Conservation (phyloP, 306 rosid species). For the Mucuna pruriens region DNA sequence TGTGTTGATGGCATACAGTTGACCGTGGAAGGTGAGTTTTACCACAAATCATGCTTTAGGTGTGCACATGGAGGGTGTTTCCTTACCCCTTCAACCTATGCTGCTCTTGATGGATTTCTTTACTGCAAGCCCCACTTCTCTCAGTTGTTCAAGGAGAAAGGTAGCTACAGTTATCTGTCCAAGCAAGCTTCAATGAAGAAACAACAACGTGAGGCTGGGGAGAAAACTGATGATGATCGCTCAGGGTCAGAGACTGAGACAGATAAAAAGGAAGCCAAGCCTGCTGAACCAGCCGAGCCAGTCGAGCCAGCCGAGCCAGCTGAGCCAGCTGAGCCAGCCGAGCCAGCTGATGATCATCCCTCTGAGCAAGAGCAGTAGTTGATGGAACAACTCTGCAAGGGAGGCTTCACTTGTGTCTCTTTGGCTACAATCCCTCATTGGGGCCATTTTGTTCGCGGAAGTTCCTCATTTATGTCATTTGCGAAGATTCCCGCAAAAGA, state of each 20-base stretch:
- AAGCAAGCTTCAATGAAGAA: constrained; percentile 66
- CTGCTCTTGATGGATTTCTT: constrained; percentile 74
- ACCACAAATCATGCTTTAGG: constrained; percentile 78
- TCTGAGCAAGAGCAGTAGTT: background rate
- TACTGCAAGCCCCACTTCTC: constrained; percentile 86
- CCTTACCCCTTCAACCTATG: constrained; percentile 65
- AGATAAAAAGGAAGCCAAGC: background rate
- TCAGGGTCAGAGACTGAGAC: background rate
- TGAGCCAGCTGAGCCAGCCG: too few relatives aligned
- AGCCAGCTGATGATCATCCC: background rate
- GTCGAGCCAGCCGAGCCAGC: too few relatives aligned
- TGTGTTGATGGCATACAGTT: constrained; percentile 50
- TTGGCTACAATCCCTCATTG: background rate
- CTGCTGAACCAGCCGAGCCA: too few relatives aligned
- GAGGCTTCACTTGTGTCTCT: background rate
- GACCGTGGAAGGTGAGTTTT: constrained; percentile 70
- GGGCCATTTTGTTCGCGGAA: background rate
- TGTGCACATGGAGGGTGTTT: constrained; percentile 76
- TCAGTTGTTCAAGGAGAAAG: constrained; percentile 83
- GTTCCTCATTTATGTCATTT: background rate
- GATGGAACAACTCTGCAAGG: background rate
- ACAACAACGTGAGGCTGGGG: background rate
- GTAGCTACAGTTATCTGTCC: constrained; percentile 65
- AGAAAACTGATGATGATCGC: background rate
- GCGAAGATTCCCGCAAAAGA: background rate